Base-by-base conservation (phyloP, 176 grass and related monocot species). In the Rhipidocladum racemiflorum region DNA sequence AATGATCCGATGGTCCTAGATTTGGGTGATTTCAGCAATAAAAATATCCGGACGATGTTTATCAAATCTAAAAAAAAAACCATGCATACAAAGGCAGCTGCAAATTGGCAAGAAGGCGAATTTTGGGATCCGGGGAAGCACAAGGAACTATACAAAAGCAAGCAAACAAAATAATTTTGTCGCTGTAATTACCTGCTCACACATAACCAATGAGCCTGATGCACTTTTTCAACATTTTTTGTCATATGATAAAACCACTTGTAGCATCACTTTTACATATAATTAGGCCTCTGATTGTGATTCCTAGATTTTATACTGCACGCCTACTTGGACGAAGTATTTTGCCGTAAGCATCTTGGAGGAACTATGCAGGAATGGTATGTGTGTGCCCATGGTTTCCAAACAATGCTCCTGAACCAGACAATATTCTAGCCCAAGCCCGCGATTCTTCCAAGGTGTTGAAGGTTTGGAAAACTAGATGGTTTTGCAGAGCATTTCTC, bases 41-140 rank as follows among this genome's bases (percentile, higher is more conserved):
- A n/a, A n/a, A n/a, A n/a, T n/a, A n/a, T n/a, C n/a, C n/a, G n/a
- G n/a, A n/a, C n/a, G n/a, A n/a, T n/a, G n/a, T n/a, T n/a, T n/a
- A n/a, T n/a, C n/a, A n/a, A n/a, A n/a, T n/a, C n/a, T 74, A 67
- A 67, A 65, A 66, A 6, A 5, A 38, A 39, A 9, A 39, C 35
- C 68, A 74, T 50, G 45, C 75, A 67, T 25, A 18, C 28, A 84
- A 42, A 59, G 59, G 21, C 59, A 72, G 14, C 8, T 13, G 25
- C 76, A 89, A 85, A 48, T 88, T 84, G 87, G 38, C 23, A 71
- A 83, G 45, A 72, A 82, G 39, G 55, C 14, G 68, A 72, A 48
- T 62, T 29, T 42, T 62, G 40, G 55, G 35, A 20, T 34, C 15
- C 32, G 51, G 59, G 30, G 43, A 43, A 86, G 53, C 44, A 30